Percentiles rank a stretch among this genome's conserved stretches.
Evolutionary conservation across 2,329 filamentous ascomycete species (phyloP).

Genomic region (Clonostachys rosea): DNA sequence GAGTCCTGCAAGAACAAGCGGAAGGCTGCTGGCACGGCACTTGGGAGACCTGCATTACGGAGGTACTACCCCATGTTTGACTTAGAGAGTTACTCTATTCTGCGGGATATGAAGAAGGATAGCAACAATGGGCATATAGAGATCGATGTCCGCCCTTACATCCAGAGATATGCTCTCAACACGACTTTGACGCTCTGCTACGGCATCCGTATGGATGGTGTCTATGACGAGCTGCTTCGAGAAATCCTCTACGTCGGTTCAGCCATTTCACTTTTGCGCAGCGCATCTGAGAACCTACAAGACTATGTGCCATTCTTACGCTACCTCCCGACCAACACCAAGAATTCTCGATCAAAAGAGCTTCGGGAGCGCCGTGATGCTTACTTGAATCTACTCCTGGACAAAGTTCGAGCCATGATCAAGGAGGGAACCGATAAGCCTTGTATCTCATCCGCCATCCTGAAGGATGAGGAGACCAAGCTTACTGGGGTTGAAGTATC

Average conservation of each 20-base stretch:
- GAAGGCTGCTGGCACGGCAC: constrained; percentile 73
- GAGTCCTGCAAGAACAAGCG: constrained; percentile 73
- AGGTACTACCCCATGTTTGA: constrained; percentile 81
- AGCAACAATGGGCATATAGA: constrained; percentile 56
- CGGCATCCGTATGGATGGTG: constrained; percentile 60
- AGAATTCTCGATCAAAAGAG: constrained; percentile 38
- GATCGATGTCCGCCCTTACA: constrained; percentile 68
- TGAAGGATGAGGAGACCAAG: constrained; percentile 49
- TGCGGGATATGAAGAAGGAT: constrained; percentile 67
- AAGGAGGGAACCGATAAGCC: constrained; percentile 44
- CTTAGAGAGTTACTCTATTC: constrained; percentile 66
- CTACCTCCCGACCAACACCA: constrained; percentile 46
- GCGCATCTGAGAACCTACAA: constrained; percentile 46
- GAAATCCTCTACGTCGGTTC: constrained; percentile 49
- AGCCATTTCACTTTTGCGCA: constrained; percentile 42
- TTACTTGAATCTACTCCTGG: constrained; percentile 41
- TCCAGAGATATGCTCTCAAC: constrained; percentile 72
- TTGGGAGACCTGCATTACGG: constrained; percentile 72
- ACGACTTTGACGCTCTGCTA: constrained; percentile 77
- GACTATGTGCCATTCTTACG: constrained; percentile 46
- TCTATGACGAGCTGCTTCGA: constrained; percentile 43
- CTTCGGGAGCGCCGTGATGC: constrained; percentile 39
- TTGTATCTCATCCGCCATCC: constrained; percentile 46
- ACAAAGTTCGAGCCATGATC: constrained; percentile 46
- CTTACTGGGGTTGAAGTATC: constrained; percentile 46